These are phyloP conservation scores for Rhodotorula kratochvilovae DNA, from an alignment of 768 basidiomycete genomes.

Conservation along the genomic window DNA sequence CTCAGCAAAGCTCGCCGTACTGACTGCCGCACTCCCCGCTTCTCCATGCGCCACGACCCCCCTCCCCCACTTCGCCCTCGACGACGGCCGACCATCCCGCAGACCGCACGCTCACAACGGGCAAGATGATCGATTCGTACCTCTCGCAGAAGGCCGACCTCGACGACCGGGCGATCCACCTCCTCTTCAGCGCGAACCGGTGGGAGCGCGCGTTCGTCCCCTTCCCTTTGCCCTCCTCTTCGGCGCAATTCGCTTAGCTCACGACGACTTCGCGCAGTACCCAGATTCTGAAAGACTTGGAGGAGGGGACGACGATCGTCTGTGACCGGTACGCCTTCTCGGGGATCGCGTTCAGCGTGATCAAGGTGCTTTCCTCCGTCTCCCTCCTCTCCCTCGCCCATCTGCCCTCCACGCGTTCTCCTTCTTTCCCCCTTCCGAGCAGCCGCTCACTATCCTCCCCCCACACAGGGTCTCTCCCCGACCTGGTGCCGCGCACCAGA, in stretches of 20 bases:
- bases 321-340: constrained; percentile 97
- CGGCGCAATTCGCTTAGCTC: neutral
- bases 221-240: neutral
- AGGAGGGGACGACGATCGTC: constrained; percentile 65
- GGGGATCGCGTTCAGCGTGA: constrained; percentile 73
- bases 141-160: constrained; percentile 76
- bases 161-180: constrained; percentile 84
- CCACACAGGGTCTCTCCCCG: constrained; percentile 57
- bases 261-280: constrained; percentile 49
- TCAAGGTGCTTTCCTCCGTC: constrained; percentile 47
- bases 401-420: neutral
- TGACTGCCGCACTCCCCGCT: neutral
- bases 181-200: constrained; percentile 92
- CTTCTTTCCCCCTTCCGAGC: neutral
- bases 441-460: neutral
- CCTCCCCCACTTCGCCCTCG: too few relatives aligned
- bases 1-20: neutral
- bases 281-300: constrained; percentile 60
- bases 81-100: neutral
- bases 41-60: neutral
- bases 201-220: constrained; percentile 80
- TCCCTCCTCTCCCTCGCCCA: neutral
- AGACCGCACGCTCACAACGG: constrained; percentile 89
- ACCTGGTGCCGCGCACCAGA: constrained; percentile 85
- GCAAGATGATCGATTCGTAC: constrained; percentile 89